Conservation (phyloP, 2,329 filamentous ascomycete species). For the Moelleriella libera region DNA sequence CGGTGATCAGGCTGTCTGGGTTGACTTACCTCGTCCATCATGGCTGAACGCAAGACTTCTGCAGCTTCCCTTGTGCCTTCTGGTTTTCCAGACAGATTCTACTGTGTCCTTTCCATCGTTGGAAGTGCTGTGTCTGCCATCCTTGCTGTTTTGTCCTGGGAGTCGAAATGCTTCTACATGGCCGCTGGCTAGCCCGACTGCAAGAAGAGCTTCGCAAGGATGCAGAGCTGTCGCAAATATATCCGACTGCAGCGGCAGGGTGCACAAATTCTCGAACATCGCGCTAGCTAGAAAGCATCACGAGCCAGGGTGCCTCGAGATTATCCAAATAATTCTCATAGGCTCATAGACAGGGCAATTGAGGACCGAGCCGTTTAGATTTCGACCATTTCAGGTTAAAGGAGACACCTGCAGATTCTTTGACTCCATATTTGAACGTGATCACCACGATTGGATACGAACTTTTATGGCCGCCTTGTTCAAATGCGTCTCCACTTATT, state of each 20-base stretch:
- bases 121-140: slow-evolving; percentile 32
- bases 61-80: slow-evolving; percentile 88
- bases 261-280: slow-evolving; percentile 90
- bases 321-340: too few species aligned
- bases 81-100: slow-evolving; percentile 73
- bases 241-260: slow-evolving; percentile 71
- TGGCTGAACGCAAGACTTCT: slow-evolving; percentile 63
- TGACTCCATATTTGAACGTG: too few species aligned
- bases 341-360: too few species aligned
- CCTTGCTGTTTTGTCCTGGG: slow-evolving; percentile 20
- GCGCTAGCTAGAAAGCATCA: neutral
- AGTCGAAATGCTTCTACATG: slow-evolving; percentile 78
- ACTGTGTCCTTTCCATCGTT: slow-evolving; percentile 59
- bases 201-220: slow-evolving; percentile 68
- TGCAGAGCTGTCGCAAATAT: slow-evolving; percentile 83
- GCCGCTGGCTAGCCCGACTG: slow-evolving; percentile 71
- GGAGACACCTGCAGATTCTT: too few species aligned
- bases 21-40: slow-evolving; percentile 50
- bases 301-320: neutral
- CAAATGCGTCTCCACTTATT: too few species aligned
- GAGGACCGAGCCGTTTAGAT: too few species aligned
- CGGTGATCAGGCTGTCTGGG: too few species aligned
- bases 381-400: too few species aligned
- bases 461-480: too few species aligned
- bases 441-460: too few species aligned